Evolutionary conservation across 306 rosid genomes (phyloP).

Genomic region (Rubus parviflorus): DNA sequence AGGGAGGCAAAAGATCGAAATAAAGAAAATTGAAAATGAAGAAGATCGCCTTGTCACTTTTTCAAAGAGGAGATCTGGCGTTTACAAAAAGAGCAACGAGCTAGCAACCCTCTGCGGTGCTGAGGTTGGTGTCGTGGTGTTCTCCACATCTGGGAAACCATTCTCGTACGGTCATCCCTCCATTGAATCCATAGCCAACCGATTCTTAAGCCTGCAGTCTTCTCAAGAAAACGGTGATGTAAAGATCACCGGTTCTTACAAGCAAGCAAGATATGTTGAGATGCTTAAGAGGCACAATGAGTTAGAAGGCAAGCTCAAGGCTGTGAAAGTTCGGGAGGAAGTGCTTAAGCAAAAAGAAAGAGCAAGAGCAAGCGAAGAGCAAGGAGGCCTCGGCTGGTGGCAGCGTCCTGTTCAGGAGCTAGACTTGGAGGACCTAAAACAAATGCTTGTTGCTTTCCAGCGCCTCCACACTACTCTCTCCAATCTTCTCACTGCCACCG

Average conservation of each 20-base stretch:
- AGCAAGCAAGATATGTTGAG: neutral
- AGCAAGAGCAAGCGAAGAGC: neutral
- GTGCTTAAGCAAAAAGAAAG: neutral
- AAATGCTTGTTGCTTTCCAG: neutral
- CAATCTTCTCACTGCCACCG: neutral
- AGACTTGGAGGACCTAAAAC: neutral
- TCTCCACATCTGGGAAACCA: constrained; percentile 17
- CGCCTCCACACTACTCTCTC: neutral
- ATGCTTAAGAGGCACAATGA: neutral
- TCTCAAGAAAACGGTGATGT: neutral
- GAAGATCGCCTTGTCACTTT: constrained; percentile 5
- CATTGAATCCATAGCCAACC: neutral
- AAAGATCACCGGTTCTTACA: neutral
- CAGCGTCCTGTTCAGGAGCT: neutral
- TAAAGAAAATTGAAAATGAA: constrained; percentile 12
- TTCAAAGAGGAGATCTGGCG: constrained; percentile 14
- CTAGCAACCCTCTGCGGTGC: constrained; percentile 10
- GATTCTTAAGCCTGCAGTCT: neutral
- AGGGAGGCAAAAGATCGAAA: constrained; percentile 19
- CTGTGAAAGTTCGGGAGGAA: neutral
- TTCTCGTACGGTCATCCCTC: constrained; percentile 7
- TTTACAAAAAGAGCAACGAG: constrained; percentile 24
- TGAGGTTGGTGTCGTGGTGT: constrained; percentile 3
- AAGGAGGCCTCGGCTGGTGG: neutral
- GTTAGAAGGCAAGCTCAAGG: neutral